Conservation (phyloP, 139 green algal genomes). For the Auxenochlorella pyrenoidosa region DNA sequence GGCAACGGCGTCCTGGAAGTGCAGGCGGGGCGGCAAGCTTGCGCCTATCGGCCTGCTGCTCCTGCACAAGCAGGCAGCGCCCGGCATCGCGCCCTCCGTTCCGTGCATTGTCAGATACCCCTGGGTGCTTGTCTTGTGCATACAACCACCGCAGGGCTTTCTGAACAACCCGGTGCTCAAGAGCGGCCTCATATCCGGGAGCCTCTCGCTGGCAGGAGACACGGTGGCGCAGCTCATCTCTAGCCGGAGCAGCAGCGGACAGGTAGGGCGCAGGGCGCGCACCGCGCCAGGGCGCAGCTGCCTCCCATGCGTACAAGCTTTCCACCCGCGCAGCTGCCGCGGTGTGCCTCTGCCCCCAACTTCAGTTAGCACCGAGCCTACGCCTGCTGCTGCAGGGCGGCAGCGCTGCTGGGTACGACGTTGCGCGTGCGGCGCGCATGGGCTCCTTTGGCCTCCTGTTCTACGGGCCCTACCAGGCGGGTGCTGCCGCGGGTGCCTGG, state of each 20-base stretch:
- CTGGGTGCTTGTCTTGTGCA: neutral
- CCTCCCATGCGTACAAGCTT: neutral
- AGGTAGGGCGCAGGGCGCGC: neutral
- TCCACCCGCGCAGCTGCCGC: too few species aligned
- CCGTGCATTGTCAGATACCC: neutral
- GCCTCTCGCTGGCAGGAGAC: slow-evolving; percentile 71
- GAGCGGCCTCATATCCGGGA: slow-evolving; percentile 70
- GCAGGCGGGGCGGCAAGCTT: neutral
- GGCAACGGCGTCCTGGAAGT: too few species aligned
- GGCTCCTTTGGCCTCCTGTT: slow-evolving; percentile 76
- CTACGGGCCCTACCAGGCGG: slow-evolving; percentile 79
- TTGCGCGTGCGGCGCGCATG: slow-evolving; percentile 72
- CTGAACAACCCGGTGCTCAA: slow-evolving; percentile 57
- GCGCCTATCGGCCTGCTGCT: neutral
- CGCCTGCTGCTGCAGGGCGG: neutral
- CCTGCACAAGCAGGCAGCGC: too few species aligned
- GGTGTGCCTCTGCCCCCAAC: too few species aligned
- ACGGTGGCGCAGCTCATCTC: slow-evolving; percentile 71
- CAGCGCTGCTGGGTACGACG: slow-evolving; percentile 47
- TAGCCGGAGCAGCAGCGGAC: neutral
- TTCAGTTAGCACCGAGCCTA: too few species aligned
- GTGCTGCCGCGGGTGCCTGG: neutral
- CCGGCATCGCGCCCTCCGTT: too few species aligned
- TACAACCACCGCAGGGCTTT: neutral
- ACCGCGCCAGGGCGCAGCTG: neutral